Evolutionary conservation across 108 stramenopile species (phyloP).

Genomic region (Epipyxis sp.): DNA sequence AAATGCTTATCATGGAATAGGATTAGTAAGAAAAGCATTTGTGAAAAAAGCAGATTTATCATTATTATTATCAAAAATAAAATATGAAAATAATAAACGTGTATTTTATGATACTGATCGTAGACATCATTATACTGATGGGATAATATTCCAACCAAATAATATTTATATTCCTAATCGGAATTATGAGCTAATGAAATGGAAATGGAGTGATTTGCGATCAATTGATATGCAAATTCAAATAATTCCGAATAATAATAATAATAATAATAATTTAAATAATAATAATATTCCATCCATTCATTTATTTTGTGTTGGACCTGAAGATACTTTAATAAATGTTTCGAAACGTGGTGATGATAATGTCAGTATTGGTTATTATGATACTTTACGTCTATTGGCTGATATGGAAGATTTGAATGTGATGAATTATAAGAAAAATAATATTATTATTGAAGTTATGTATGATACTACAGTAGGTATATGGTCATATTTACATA

Average conservation of each 20-base stretch:
- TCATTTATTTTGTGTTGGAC: constrained; percentile 1
- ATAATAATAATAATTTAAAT: neutral
- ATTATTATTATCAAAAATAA: constrained; percentile 44
- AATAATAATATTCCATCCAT: neutral
- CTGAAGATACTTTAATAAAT: constrained; percentile 1
- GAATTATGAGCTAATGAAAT: constrained; percentile 79
- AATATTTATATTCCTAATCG: constrained; percentile 80
- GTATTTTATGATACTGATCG: constrained; percentile 50
- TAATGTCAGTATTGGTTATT: constrained; percentile 7
- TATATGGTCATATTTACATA: neutral
- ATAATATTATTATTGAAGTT: neutral
- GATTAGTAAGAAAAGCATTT: constrained; percentile 78
- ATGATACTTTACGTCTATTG: constrained; percentile 1
- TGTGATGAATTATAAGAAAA: neutral
- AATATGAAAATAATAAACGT: constrained; percentile 72
- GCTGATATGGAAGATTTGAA: neutral
- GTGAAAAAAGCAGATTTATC: constrained; percentile 36
- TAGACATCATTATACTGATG: constrained; percentile 84
- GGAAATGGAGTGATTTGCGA: constrained; percentile 81
- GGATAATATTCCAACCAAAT: constrained; percentile 88
- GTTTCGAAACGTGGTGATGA: constrained; percentile 17
- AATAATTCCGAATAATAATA: neutral
- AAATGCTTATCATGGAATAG: neutral
- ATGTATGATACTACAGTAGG: neutral
- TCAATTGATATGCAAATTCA: neutral